These are phyloP conservation scores for Aspergillus pseudoterreus DNA, from an alignment of 2,329 filamentous ascomycete species.

Conservation along the genomic window DNA sequence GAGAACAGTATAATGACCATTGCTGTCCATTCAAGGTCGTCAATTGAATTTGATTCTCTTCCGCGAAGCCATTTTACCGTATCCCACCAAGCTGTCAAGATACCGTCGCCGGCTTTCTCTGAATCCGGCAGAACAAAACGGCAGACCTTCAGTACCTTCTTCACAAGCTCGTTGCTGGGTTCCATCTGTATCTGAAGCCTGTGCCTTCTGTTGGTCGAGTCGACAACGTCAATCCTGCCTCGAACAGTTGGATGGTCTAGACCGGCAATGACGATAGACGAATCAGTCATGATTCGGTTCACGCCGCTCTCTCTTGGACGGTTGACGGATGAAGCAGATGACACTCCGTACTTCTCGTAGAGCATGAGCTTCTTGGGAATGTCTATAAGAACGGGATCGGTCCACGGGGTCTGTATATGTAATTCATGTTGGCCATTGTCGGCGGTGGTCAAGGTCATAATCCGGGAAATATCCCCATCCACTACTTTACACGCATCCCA, in stretches of 20 bases:
- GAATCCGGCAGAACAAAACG: conserved; percentile 60
- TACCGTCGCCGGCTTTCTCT: conserved; percentile 53
- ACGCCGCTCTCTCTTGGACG: conserved; percentile 52
- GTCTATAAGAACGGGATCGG: conserved; percentile 62
- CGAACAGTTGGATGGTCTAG: conserved; percentile 57
- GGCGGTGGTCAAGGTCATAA: conserved; percentile 66
- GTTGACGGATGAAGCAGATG: conserved; percentile 50
- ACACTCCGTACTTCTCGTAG: conserved; percentile 58
- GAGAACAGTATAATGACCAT: conserved; percentile 61
- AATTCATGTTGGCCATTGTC: conserved; percentile 62
- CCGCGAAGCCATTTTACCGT: conserved; percentile 64
- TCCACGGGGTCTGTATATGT: conserved; percentile 73
- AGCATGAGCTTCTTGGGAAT: conserved; percentile 57
- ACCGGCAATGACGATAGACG: conserved; percentile 43
- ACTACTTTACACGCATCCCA: conserved; percentile 69
- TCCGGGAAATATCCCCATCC: conserved; percentile 64
- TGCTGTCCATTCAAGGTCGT: conserved; percentile 66
- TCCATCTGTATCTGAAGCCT: conserved; percentile 66
- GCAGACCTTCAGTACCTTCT: conserved; percentile 58
- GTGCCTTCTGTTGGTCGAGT: conserved; percentile 60
- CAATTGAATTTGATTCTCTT: conserved; percentile 43
- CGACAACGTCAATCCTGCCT: conserved; percentile 64
- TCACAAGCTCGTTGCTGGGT: conserved; percentile 61
- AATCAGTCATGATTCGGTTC: conserved; percentile 43
- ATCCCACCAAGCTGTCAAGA: conserved; percentile 71